Evolutionary conservation across 495 filamentous ascomycete species (phyloP).

Genomic region (Venustampulla echinocandica): DNA sequence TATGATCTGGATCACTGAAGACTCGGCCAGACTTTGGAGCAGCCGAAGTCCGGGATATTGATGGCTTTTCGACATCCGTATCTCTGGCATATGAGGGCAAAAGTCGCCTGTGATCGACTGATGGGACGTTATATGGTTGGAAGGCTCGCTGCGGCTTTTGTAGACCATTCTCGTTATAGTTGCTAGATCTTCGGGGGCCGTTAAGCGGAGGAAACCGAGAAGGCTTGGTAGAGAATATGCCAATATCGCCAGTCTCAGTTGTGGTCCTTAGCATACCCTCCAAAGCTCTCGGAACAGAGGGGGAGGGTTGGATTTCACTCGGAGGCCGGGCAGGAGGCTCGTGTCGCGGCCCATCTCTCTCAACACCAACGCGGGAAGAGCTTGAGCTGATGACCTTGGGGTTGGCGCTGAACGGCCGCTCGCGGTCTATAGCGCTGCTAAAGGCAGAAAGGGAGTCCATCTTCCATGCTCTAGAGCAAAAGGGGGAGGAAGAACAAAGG

Average conservation of each 20-base stretch:
- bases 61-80: slow-evolving; percentile 36
- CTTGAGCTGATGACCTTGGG: background rate
- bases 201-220: slow-evolving; percentile 31
- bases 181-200: slow-evolving; percentile 12
- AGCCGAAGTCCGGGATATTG: slow-evolving; percentile 38
- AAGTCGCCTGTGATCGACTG: slow-evolving; percentile 24
- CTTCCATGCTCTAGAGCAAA: slow-evolving; percentile 6
- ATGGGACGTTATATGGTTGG: slow-evolving; percentile 15
- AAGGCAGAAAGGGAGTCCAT: slow-evolving; percentile 10
- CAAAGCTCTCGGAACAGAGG: slow-evolving; percentile 25
- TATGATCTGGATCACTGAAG: slow-evolving; percentile 32
- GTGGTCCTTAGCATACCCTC: slow-evolving; percentile 62
- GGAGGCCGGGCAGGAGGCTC: background rate
- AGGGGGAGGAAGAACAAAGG: background rate
- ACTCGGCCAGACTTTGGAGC: slow-evolving; percentile 36
- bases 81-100: slow-evolving; percentile 34
- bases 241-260: slow-evolving; percentile 62
- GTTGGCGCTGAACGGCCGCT: slow-evolving; percentile 4
- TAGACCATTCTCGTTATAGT: slow-evolving; percentile 6
- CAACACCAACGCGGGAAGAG: slow-evolving; percentile 5
- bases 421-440: slow-evolving; percentile 2
- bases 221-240: slow-evolving; percentile 48
- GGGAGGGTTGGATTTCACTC: slow-evolving; percentile 5
- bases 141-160: slow-evolving; percentile 8
- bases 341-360: background rate